Evolutionary conservation across 208 protist genomes (phyloP), one percentile per base, ranked within the genome.

Genomic region (Porcisia hertigi): DNA sequence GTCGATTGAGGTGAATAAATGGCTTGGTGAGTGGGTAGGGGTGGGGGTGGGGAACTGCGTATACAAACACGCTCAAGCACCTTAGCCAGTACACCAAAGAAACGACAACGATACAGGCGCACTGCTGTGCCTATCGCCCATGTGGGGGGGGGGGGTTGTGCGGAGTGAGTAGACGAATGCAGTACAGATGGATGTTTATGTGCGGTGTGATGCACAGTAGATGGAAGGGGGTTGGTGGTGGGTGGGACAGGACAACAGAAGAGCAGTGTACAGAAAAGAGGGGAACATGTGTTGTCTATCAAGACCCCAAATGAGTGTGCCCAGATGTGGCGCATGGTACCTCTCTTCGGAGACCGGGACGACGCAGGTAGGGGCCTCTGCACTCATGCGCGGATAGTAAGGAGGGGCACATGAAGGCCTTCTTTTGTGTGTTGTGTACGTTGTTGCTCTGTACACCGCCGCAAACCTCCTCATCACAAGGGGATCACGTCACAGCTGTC

Each of bases 51-150:
- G 18, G 36, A n/a, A 71, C 16, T 30, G 53, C 30, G 34, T 52
- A 70, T 54, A 72, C 69, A 65, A 69, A 79, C 47, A 75, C 49
- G 76, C 66, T 72, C 20, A 71, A 20, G 47, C 65, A 70, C 65
- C 45, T 20, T 57, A 43, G 14, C 67, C 67, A 72, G 67, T 52
- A 52, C 47, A 52, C 47, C 7, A 69, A 25, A 72, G 23, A 34
- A 16, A 65, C 6, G 70, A 36, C 3, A 20, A 71, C 41, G 52
- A 43, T 49, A 47, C 65, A 16, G 4, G 45, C 20, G 25, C 34
- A 55, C 45, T 43, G 65, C 65, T 23, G 45, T 70, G 45, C 65
- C 65, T 70, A n/a, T 54, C 11, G 65, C 25, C 30, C 65, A 39
- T n/a, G 45, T 6, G 36, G 23, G 43, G 12, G 9, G 23, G 14